Base-by-base conservation (phyloP, 2,329 filamentous ascomycete species). In the Penicillium sp. region DNA sequence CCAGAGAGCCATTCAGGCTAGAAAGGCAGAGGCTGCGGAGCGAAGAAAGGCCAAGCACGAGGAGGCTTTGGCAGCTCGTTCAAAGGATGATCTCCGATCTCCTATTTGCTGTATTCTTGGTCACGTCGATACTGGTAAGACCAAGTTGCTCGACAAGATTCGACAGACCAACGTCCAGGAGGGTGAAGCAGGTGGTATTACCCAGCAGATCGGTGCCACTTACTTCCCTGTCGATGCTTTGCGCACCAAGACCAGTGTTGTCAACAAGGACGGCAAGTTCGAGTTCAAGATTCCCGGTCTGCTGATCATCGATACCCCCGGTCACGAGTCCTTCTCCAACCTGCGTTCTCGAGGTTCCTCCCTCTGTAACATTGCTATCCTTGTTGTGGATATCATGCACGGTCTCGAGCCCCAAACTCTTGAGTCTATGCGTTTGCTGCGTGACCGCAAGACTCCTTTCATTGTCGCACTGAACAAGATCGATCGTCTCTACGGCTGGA, bases 301-400 rank as follows among this genome's bases (percentile, higher is more conserved):
- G 51, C 79, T 99, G 62, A 86, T 99, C 69, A 99, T 99, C 69
- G 94, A 99, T 77, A 99, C 94, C 0, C 95, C 94, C 68, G 94
- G 94, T 79, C 94, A 99, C 91, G 94, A 99, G 85, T 99, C 94
- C 69, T 99, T 99, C 85, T 96, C 93, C 60, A 99, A 99, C 78
- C 79, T 99, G 62, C 89, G 95, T 69, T 97, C 93, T 63, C 87
- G 95, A 78, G 94, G 94, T 78, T 97, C 94, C 38, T 97, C 92
- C 13, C 89, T 99, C 55, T 99, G 95, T 77, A 99, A 99, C 80
- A 99, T 99, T 77, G 94, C 94, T 67, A 99, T 99, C 72, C 80
- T 99, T 63, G 95, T 99, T 39, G 93, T 99, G 65, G 94, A 99
- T 80, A 99, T 99, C 69, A 97, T 99, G 94, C 94, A 99, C 84